Conservation (phyloP, 352 stramenopile genomes). For the Globisporangium perplexum region DNA sequence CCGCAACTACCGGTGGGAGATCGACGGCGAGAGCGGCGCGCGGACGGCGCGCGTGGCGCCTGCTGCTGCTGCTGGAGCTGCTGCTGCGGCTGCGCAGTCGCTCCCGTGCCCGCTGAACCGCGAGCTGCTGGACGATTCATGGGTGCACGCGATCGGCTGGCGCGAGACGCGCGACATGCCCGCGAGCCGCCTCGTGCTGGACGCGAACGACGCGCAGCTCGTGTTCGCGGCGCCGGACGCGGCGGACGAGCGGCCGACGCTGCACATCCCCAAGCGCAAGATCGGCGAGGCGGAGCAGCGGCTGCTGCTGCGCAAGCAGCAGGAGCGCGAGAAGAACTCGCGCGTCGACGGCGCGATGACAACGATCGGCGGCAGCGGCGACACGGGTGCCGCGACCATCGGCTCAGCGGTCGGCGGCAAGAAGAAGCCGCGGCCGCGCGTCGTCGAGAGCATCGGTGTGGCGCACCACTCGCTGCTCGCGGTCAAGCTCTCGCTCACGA, state of each 20-base stretch:
- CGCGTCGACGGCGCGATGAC: conserved; percentile 75
- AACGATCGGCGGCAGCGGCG: conserved; percentile 41
- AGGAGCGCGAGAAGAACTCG: conserved; percentile 67
- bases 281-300: conserved; percentile 72
- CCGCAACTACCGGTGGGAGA: conserved; percentile 71
- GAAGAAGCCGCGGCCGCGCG: conserved; percentile 75
- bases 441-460: conserved; percentile 80
- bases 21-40: conserved; percentile 21
- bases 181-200: not conserved
- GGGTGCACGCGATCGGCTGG: conserved; percentile 1
- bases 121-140: not conserved
- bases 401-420: conserved; percentile 59
- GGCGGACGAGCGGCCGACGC: conserved; percentile 69
- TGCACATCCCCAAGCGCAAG: conserved; percentile 79
- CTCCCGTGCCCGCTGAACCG: conserved; percentile 20
- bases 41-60: not conserved
- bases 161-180: conserved; percentile 1
- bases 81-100: not conserved
- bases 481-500: conserved; percentile 39
- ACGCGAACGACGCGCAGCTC: conserved; percentile 1
- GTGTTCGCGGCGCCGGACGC: not conserved
- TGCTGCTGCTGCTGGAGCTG: not conserved
- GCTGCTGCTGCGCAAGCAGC: conserved; percentile 62
- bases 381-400: conserved; percentile 55
- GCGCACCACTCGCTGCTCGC: conserved; percentile 80